Conservation (phyloP, 2,329 filamentous ascomycete genomes). For the Microcera coccophila region DNA sequence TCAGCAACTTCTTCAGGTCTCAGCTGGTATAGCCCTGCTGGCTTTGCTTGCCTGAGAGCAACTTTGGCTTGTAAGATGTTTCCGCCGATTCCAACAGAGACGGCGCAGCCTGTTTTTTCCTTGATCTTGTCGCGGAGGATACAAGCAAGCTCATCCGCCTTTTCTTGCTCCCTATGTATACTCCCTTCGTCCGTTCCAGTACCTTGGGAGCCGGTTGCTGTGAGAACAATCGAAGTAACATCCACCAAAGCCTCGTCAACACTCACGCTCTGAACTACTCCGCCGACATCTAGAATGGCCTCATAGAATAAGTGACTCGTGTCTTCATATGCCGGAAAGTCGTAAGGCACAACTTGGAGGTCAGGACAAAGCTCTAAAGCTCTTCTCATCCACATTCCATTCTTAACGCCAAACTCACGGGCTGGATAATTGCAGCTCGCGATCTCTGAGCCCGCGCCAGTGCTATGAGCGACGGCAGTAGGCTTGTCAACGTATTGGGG, state of each 20-base stretch:
- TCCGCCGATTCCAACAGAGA: conserved; percentile 86
- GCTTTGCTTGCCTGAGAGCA: conserved; percentile 86
- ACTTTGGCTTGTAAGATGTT: conserved; percentile 92
- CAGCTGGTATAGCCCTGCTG: conserved; percentile 86
- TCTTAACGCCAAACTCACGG: conserved; percentile 80
- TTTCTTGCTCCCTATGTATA: conserved; percentile 73
- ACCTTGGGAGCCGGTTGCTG: conserved; percentile 63
- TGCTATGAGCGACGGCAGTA: conserved; percentile 82
- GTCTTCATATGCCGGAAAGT: conserved; percentile 91
- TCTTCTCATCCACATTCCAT: conserved; percentile 99
- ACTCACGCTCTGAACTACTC: conserved; percentile 90
- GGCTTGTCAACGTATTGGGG: conserved; percentile 77
- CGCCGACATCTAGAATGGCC: conserved; percentile 72
- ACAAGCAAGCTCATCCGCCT: conserved; percentile 65
- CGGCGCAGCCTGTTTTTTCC: conserved; percentile 72
- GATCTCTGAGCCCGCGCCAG: conserved; percentile 84
- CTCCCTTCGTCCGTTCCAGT: conserved; percentile 60
- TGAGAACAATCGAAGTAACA: conserved; percentile 66
- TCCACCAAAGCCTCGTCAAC: conserved; percentile 94
- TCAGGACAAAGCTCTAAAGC: conserved; percentile 80
- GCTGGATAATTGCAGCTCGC: conserved; percentile 97
- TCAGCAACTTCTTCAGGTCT: conserved; percentile 74
- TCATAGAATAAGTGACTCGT: conserved; percentile 86
- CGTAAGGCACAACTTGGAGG: conserved; percentile 87
- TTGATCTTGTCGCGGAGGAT: conserved; percentile 67